Conservation (phyloP, 2,329 filamentous ascomycete species). For the Aspergillus melleus region DNA sequence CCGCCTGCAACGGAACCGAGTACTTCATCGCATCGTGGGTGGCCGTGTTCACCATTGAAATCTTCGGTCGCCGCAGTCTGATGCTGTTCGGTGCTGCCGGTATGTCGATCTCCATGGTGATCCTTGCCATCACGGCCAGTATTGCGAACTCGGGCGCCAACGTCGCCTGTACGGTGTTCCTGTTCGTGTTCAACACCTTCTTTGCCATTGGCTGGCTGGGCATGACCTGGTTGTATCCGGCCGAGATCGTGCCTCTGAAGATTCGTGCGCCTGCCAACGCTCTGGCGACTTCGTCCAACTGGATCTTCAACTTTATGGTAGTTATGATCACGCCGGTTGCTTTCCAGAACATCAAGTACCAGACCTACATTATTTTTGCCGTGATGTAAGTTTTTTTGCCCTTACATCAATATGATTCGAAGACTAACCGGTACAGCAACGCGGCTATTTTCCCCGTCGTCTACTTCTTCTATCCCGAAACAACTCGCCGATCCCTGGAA, state of each 20-base stretch:
- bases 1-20: conserved; percentile 55
- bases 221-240: conserved; percentile 57
- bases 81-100: conserved; percentile 70
- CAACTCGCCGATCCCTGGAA: conserved; percentile 61
- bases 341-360: conserved; percentile 55
- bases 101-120: conserved; percentile 66
- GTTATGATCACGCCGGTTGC: conserved; percentile 66
- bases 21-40: conserved; percentile 55
- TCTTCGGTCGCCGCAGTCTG: conserved; percentile 60
- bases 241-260: conserved; percentile 55
- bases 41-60: conserved; percentile 52
- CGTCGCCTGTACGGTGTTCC: conserved; percentile 32
- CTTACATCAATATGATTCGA: too few species aligned
- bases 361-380: conserved; percentile 59
- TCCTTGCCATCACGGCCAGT: conserved; percentile 45
- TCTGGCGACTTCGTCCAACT: conserved; percentile 58
- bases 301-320: conserved; percentile 63
- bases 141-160: conserved; percentile 23
- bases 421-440: conserved; percentile 40
- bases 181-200: conserved; percentile 69
- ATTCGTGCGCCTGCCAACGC: conserved; percentile 65
- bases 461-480: conserved; percentile 64
- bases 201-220: conserved; percentile 66
- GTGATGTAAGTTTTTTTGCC: conserved; percentile 51
- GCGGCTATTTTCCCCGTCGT: conserved; percentile 56